Percentiles rank a stretch among this genome's conserved stretches.
Conservation (phyloP, 192 early-diverging fungal genomes). For the Kappamyces sp. region DNA sequence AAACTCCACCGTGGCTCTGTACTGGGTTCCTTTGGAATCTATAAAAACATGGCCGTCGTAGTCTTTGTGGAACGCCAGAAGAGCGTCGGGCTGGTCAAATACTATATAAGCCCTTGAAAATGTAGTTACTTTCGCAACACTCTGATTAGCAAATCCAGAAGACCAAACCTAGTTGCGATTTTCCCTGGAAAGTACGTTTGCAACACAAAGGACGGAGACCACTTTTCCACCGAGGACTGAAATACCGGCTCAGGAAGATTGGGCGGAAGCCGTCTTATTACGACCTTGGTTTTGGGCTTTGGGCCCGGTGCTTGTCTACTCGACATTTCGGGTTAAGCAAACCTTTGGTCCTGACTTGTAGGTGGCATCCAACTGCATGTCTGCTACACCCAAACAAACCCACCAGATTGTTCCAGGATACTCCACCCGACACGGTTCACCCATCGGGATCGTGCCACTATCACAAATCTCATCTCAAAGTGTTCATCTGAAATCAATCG, state of each 20-base stretch:
- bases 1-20: constrained; percentile 71
- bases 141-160: constrained; percentile 46
- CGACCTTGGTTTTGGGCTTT: constrained; percentile 48
- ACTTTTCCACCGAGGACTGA: constrained; percentile 50
- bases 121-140: constrained; percentile 49
- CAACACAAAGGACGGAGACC: constrained; percentile 46
- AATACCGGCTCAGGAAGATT: constrained; percentile 68
- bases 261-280: constrained; percentile 71
- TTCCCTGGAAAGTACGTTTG: constrained; percentile 61
- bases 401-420: too few relatives aligned
- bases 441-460: too few relatives aligned
- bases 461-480: too few relatives aligned
- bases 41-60: constrained; percentile 75
- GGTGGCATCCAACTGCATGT: too few relatives aligned
- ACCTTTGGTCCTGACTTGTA: too few relatives aligned
- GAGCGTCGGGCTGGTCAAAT: constrained; percentile 59
- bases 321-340: too few relatives aligned
- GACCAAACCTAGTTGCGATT: constrained; percentile 61
- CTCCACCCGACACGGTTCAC: too few relatives aligned
- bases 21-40: constrained; percentile 64
- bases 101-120: constrained; percentile 73
- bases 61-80: constrained; percentile 65
- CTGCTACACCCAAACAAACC: too few relatives aligned
- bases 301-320: neutral
- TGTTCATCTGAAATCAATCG: too few relatives aligned